Base-by-base conservation (phyloP, 306 rosid species). In the Gillenia trifoliata region DNA sequence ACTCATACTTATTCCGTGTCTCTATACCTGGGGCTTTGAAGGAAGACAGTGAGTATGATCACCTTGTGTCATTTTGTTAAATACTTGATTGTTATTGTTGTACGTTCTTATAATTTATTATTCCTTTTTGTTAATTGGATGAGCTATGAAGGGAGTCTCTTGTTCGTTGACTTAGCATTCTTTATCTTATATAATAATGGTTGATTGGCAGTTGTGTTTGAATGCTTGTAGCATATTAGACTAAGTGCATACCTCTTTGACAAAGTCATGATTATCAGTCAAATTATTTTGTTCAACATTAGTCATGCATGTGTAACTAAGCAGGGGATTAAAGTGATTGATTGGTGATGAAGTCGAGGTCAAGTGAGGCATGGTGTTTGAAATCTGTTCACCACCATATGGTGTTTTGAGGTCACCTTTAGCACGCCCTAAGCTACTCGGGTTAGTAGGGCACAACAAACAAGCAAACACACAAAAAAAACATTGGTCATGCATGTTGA, bases 1-100 rank as follows among this genome's bases (percentile, higher is more conserved):
- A 91, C 67, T 78, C 89, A 0, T 93, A 85, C 75, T 73, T 93
- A 38, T 93, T 89, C 71, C 96, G 96, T 2, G 84, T 89, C 56
- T 86, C 96, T 79, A 90, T 91, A 59, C 96, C 97, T 0, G 97
- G 93, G 29, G 96, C 88, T 61, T 89, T 84, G 55, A 83, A 96
- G 86, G 96, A 91, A 68, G 96, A 93, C 75, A 88, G 98, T 89
- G 84, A 89, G 97, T 75, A 55, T 79, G 49, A 80, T 77, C 26
- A 68, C 64, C 66, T 59, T 79, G 40, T 7, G 13, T 63, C 60
- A 8, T 41, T 45, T 63, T 25, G 19, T 69, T 49, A n/a, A 45
- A 17, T 47, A 8, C 45, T 45, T 71, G n/a, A 31, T 66, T 52
- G 34, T 52, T 29, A 65, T 33, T 75, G 45, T 40, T 65, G 22